These are phyloP conservation scores for Sisymbrium irio DNA, from an alignment of 345 rosid genomes.

Conservation along the genomic window DNA sequence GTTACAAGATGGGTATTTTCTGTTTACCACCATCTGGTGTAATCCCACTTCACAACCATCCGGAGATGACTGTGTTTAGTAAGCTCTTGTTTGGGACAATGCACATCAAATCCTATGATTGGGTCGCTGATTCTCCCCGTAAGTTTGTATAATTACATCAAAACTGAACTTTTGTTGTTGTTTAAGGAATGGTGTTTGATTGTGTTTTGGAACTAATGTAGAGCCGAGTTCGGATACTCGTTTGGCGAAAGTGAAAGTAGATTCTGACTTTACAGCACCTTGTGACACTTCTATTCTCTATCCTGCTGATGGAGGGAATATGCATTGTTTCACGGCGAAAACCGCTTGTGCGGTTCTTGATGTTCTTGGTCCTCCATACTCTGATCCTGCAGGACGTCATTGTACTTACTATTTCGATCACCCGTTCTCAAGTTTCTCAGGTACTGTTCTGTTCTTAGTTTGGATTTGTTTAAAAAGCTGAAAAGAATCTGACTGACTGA, in stretches of 20 bases:
- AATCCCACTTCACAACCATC: conserved; percentile 96
- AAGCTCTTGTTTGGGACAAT: conserved; percentile 91
- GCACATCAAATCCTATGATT: conserved; percentile 95
- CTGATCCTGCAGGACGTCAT: conserved; percentile 70
- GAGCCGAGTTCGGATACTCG: conserved; percentile 49
- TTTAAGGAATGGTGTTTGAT: background rate
- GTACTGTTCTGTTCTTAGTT: conserved; percentile 27
- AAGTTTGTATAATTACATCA: conserved; percentile 1
- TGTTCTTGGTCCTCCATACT: conserved; percentile 92
- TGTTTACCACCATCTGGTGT: conserved; percentile 89
- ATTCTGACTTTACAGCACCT: conserved; percentile 67
- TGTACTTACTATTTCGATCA: conserved; percentile 70
- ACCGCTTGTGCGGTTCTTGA: conserved; percentile 93
- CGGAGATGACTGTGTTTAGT: conserved; percentile 98
- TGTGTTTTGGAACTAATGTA: conserved; percentile 25
- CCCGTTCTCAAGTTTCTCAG: conserved; percentile 55
- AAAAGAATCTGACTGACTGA: background rate
- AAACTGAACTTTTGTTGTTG: background rate
- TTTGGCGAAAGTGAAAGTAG: conserved; percentile 72
- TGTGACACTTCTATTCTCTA: conserved; percentile 80
- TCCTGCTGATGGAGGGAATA: conserved; percentile 92
- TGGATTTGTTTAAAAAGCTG: background rate
- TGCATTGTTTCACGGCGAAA: conserved; percentile 87
- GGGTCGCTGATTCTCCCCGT: conserved; percentile 55
- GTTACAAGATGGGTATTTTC: conserved; percentile 82